phyloP scores from a whole-genome alignment of 495 filamentous ascomycete genomes.

The Aspergillus baeticus region DNA sequence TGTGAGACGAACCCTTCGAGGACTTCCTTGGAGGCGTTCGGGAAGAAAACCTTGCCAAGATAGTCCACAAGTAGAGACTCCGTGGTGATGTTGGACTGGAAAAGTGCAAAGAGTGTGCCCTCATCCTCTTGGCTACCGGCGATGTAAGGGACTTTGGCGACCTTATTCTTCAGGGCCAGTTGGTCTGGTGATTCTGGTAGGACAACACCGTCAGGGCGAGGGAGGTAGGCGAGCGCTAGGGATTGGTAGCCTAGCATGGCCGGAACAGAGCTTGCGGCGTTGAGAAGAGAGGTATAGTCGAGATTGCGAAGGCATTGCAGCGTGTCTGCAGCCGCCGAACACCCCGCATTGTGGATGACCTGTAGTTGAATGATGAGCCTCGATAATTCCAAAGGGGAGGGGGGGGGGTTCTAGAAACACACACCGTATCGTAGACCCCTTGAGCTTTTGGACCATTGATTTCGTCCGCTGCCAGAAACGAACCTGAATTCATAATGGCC shows the following conservation, averaged over 20 bases:
- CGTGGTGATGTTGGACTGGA: constrained; percentile 56
- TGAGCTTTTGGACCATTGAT: constrained; percentile 58
- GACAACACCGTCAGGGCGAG: constrained; percentile 53
- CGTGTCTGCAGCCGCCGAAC: constrained; percentile 50
- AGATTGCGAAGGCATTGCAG: constrained; percentile 57
- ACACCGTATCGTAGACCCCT: constrained; percentile 50
- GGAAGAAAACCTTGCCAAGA: constrained; percentile 50
- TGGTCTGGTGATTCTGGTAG: constrained; percentile 48
- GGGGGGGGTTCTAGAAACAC: too few relatives aligned
- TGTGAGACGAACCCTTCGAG: constrained; percentile 44
- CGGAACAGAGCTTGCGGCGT: constrained; percentile 60
- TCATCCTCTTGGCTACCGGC: constrained; percentile 51
- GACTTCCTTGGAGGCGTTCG: constrained; percentile 28
- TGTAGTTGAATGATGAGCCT: constrained; percentile 44
- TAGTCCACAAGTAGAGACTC: constrained; percentile 50
- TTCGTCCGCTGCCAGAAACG: constrained; percentile 52
- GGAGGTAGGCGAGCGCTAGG: constrained; percentile 55
- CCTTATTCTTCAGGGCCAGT: constrained; percentile 39
- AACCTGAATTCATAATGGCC: constrained; percentile 62
- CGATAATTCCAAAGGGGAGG: constrained; percentile 16
- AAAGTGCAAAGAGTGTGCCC: constrained; percentile 53
- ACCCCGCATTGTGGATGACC: constrained; percentile 23
- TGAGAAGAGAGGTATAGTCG: constrained; percentile 43
- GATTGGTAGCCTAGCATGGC: constrained; percentile 55
- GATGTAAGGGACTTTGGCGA: constrained; percentile 45